Conservation (phyloP, 768 basidiomycete species). For the Xanthoconium purpureum region DNA sequence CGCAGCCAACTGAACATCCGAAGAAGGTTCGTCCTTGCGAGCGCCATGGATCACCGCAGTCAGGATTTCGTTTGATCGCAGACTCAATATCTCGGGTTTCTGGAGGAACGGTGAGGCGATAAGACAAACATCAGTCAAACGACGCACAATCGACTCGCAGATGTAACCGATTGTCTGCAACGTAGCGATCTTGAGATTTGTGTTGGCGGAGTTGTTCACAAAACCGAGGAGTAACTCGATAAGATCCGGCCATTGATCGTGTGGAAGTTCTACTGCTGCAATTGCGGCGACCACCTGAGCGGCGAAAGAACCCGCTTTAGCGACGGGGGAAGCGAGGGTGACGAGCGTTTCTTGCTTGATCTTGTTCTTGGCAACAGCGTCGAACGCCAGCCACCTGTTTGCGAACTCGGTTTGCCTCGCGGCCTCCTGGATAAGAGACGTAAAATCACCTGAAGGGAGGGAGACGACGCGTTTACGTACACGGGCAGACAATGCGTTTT, state of each 20-base stretch:
- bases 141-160: constrained; percentile 91
- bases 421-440: constrained; percentile 51
- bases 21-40: constrained; percentile 88
- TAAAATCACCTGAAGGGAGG: constrained; percentile 15
- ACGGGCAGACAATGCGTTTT: constrained; percentile 88
- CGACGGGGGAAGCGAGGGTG: constrained; percentile 70
- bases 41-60: constrained; percentile 99
- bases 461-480: constrained; percentile 50
- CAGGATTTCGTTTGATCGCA: constrained; percentile 94
- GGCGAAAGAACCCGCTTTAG: constrained; percentile 79
- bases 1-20: constrained; percentile 90
- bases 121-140: constrained; percentile 1
- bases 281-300: constrained; percentile 94
- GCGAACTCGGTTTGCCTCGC: constrained; percentile 73
- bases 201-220: constrained; percentile 69
- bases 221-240: constrained; percentile 86
- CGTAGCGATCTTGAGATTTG: constrained; percentile 79
- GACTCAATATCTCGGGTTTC: constrained; percentile 89
- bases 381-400: constrained; percentile 79
- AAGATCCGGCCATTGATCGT: constrained; percentile 84
- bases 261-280: constrained; percentile 88
- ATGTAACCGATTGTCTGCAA: constrained; percentile 96
- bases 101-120: constrained; percentile 31
- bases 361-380: constrained; percentile 62
- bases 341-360: constrained; percentile 86